A percentile compares a stretch with the other conserved stretches of the same genome.
Conservation (phyloP, 768 basidiomycete species). For the Pilatotrama ljubarskyi region DNA sequence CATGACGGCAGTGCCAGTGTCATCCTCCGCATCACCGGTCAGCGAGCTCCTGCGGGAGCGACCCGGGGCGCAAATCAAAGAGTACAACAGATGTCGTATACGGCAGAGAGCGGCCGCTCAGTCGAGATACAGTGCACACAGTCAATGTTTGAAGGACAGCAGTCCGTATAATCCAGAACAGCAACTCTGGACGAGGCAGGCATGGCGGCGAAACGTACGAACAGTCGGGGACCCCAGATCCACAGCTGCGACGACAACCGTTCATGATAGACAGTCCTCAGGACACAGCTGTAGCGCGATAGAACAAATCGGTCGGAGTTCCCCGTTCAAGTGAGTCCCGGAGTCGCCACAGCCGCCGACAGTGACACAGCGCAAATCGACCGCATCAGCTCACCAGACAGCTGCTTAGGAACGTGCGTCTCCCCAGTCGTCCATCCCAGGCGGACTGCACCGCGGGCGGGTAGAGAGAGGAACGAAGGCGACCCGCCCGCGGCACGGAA, state of each 20-base stretch:
- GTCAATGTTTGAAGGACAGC: not conserved
- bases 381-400: not conserved
- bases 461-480: not conserved
- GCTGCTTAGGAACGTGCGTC: not conserved
- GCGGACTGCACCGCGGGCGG: not conserved
- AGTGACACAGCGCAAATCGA: not conserved
- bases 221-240: too few species aligned
- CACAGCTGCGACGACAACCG: too few species aligned
- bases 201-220: too few species aligned
- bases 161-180: not conserved
- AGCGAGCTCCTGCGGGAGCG: not conserved
- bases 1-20: conserved; percentile 7
- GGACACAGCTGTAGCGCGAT: too few species aligned
- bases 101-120: not conserved
- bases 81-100: not conserved
- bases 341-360: too few species aligned
- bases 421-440: not conserved
- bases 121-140: not conserved
- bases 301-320: too few species aligned
- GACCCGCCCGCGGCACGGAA: not conserved
- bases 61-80: not conserved
- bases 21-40: conserved; percentile 9
- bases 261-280: too few species aligned
- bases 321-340: too few species aligned
- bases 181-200: too few species aligned